Evolutionary conservation across 1,139 yeast genomes (phyloP).

Genomic region (Taphrina sp.): DNA sequence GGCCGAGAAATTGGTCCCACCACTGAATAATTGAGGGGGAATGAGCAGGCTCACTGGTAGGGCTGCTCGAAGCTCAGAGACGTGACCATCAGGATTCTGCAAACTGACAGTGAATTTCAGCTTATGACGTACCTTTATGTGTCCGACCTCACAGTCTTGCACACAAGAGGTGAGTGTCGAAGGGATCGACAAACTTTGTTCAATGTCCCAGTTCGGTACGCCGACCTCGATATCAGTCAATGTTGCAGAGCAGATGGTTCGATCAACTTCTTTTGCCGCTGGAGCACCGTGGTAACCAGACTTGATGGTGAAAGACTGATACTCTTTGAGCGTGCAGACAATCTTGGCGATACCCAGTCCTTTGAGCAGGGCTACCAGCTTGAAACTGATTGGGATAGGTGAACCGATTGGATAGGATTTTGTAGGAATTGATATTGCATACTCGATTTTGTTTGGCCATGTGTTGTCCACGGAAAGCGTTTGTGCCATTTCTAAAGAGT

Average conservation of each 20-base stretch:
- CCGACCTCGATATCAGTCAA: conserved; percentile 52
- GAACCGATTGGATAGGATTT: conserved; percentile 92
- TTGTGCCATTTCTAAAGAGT: conserved; percentile 82
- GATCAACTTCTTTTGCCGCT: conserved; percentile 39
- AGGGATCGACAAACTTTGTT: conserved; percentile 62
- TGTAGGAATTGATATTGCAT: conserved; percentile 79
- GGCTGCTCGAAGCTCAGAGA: conserved; percentile 72
- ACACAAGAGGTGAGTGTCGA: conserved; percentile 69
- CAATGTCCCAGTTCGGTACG: conserved; percentile 64
- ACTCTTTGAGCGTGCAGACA: conserved; percentile 65
- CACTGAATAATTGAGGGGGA: conserved; percentile 72
- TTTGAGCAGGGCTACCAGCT: conserved; percentile 75
- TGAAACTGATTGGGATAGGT: conserved; percentile 63
- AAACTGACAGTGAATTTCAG: conserved; percentile 63
- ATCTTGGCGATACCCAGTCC: conserved; percentile 75
- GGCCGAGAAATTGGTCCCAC: conserved; percentile 36
- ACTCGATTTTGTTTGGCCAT: conserved; percentile 94
- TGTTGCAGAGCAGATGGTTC: conserved; percentile 47
- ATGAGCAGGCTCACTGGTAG: conserved; percentile 67
- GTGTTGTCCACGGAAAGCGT: conserved; percentile 92
- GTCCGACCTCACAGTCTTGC: conserved; percentile 72
- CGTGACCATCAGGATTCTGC: conserved; percentile 71
- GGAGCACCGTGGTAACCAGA: conserved; percentile 45
- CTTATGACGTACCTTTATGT: conserved; percentile 68
- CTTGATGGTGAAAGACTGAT: conserved; percentile 61